Conservation (phyloP, 2,329 filamentous ascomycete genomes). For the Monilinia laxa region DNA sequence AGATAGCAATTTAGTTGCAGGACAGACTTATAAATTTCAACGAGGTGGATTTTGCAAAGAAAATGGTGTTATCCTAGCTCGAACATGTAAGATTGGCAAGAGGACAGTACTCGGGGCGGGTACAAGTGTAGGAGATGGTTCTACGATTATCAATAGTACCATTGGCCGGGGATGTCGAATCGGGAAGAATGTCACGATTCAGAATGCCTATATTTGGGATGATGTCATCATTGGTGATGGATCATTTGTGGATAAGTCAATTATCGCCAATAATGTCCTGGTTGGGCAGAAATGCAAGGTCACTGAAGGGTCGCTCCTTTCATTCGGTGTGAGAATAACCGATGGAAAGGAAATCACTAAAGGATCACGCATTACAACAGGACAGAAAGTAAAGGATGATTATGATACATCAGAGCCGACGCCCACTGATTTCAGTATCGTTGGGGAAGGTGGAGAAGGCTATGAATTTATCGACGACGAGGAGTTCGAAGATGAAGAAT, state of each 20-base stretch:
- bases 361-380: slow-evolving; percentile 44
- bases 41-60: slow-evolving; percentile 75
- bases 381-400: slow-evolving; percentile 43
- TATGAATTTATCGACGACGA: slow-evolving; percentile 65
- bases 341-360: slow-evolving; percentile 53
- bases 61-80: slow-evolving; percentile 69
- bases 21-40: slow-evolving; percentile 71
- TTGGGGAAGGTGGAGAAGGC: slow-evolving; percentile 59
- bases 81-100: slow-evolving; percentile 67
- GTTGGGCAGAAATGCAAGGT: slow-evolving; percentile 72
- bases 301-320: slow-evolving; percentile 72
- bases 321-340: slow-evolving; percentile 71
- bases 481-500: slow-evolving; percentile 55
- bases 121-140: slow-evolving; percentile 72
- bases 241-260: slow-evolving; percentile 65
- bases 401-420: slow-evolving; percentile 34
- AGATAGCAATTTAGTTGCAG: slow-evolving; percentile 79
- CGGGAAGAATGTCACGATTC: slow-evolving; percentile 76
- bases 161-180: slow-evolving; percentile 85
- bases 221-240: slow-evolving; percentile 75
- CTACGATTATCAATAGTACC: slow-evolving; percentile 69
- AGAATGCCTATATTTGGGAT: slow-evolving; percentile 86
- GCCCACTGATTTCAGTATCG: slow-evolving; percentile 51
- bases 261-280: slow-evolving; percentile 71
- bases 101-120: slow-evolving; percentile 74